Conservation (phyloP, 2,329 filamentous ascomycete genomes). For the Ascosphaera pollenicola region DNA sequence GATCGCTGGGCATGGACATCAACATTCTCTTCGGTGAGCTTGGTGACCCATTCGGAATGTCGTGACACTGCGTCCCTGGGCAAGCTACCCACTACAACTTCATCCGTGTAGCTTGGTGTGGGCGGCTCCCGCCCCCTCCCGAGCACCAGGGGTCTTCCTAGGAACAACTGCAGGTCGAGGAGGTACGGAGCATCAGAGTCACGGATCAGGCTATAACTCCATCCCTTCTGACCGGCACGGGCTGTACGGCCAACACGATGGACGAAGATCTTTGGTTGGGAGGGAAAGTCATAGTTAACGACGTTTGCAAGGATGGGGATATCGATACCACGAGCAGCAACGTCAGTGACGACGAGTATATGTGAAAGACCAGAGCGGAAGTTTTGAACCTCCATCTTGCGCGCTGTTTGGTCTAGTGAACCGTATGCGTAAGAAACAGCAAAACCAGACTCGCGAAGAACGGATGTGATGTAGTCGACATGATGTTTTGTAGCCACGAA, state of each 20-base stretch:
- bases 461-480: slow-evolving; percentile 69
- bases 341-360: slow-evolving; percentile 87
- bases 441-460: slow-evolving; percentile 68
- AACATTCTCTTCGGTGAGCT: slow-evolving; percentile 48
- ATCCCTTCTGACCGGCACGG: slow-evolving; percentile 74
- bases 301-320: slow-evolving; percentile 91
- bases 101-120: slow-evolving; percentile 44
- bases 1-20: slow-evolving; percentile 50
- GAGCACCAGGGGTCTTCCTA: slow-evolving; percentile 61
- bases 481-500: slow-evolving; percentile 94
- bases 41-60: slow-evolving; percentile 64
- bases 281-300: slow-evolving; percentile 96
- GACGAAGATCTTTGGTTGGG: slow-evolving; percentile 90
- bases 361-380: slow-evolving; percentile 71
- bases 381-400: slow-evolving; percentile 76
- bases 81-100: slow-evolving; percentile 63
- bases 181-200: slow-evolving; percentile 81
- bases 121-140: slow-evolving; percentile 37
- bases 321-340: slow-evolving; percentile 92
- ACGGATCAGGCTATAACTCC: slow-evolving; percentile 83
- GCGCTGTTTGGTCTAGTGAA: slow-evolving; percentile 78
- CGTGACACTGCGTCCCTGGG: slow-evolving; percentile 51
- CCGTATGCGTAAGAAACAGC: slow-evolving; percentile 89
- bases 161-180: slow-evolving; percentile 80
- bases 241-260: slow-evolving; percentile 93